phyloP scores from a whole-genome alignment of 2,329 filamentous ascomycete species.

The Fusarium metavorans region DNA sequence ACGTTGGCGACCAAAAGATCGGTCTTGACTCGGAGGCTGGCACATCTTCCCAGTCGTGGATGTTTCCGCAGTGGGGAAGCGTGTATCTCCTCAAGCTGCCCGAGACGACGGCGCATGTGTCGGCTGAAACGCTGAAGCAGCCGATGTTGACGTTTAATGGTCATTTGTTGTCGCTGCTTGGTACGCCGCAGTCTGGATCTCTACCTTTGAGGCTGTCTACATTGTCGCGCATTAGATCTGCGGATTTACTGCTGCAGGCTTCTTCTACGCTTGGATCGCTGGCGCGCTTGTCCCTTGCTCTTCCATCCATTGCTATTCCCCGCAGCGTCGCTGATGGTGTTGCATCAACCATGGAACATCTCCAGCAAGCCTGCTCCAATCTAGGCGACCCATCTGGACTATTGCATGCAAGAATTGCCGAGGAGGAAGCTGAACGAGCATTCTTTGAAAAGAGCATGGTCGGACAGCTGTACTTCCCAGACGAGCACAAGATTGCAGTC shows the following conservation, averaged over 20 bases:
- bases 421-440: slow-evolving; percentile 88
- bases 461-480: slow-evolving; percentile 96
- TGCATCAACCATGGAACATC: slow-evolving; percentile 79
- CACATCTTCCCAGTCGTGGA: slow-evolving; percentile 77
- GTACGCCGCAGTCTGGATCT: slow-evolving; percentile 84
- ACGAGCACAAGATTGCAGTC: slow-evolving; percentile 97
- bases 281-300: slow-evolving; percentile 83
- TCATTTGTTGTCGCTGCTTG: slow-evolving; percentile 88
- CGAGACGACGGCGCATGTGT: slow-evolving; percentile 63
- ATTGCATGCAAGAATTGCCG: slow-evolving; percentile 84
- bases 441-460: slow-evolving; percentile 99
- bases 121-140: slow-evolving; percentile 75
- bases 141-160: slow-evolving; percentile 91
- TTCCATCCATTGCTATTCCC: slow-evolving; percentile 93
- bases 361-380: slow-evolving; percentile 80
- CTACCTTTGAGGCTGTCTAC: slow-evolving; percentile 87
- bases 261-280: slow-evolving; percentile 95
- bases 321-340: slow-evolving; percentile 88
- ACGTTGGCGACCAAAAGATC: slow-evolving; percentile 84
- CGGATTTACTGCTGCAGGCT: slow-evolving; percentile 86
- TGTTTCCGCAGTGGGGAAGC: slow-evolving; percentile 94
- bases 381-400: slow-evolving; percentile 77
- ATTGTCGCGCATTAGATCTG: slow-evolving; percentile 85
- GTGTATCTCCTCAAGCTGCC: slow-evolving; percentile 69
- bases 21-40: slow-evolving; percentile 57